Conservation (phyloP, 768 basidiomycete genomes). For the Leccinum incarnatum region DNA sequence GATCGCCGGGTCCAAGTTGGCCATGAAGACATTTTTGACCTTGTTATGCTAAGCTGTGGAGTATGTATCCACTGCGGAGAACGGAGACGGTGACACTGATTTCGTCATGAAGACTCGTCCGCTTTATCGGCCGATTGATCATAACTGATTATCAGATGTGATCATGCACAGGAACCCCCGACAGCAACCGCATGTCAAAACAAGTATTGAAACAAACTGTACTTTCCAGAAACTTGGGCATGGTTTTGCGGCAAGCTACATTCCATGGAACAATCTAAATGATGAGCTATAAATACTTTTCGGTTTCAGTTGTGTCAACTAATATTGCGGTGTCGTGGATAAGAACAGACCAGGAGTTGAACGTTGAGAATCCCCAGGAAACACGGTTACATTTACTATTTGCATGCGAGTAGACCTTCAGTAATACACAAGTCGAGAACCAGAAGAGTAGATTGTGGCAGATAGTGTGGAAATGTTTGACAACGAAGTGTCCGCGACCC, state of each 20-base stretch:
- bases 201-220: neutral
- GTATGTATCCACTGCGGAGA: neutral
- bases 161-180: neutral
- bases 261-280: neutral
- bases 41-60: neutral
- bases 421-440: neutral
- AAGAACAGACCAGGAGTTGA: neutral
- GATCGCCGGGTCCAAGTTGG: neutral
- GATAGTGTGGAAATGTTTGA: neutral
- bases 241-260: neutral
- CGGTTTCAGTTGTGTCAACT: neutral
- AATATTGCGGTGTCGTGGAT: too few species aligned
- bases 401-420: neutral
- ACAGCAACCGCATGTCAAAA: neutral
- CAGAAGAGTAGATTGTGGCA: constrained; percentile 6
- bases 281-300: neutral
- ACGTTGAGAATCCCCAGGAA: neutral
- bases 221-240: neutral
- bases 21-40: neutral
- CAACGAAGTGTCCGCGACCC: neutral
- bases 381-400: neutral
- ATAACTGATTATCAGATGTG: neutral
- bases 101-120: neutral
- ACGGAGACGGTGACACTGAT: neutral
- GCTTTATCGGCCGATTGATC: neutral